A percentile compares a stretch with the other conserved stretches of the same genome.
Evolutionary conservation across 495 filamentous ascomycete species (phyloP).

Genomic region (Filosporella fistucella): DNA sequence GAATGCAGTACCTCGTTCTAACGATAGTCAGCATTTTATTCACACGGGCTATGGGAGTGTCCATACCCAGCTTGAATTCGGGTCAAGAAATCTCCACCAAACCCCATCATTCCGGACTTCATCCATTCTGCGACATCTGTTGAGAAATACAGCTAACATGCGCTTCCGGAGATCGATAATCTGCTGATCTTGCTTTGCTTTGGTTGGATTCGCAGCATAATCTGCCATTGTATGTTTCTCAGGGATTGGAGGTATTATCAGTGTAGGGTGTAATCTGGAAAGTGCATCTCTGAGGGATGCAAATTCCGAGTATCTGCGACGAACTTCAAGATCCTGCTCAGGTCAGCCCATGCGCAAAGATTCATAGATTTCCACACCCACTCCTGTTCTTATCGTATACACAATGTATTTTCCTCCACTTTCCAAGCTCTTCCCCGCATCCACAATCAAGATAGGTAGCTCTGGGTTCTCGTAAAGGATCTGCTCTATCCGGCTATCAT

Average conservation of each 20-base stretch:
- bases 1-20: conserved; percentile 90
- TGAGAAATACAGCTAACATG: conserved; percentile 93
- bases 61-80: conserved; percentile 96
- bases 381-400: conserved; percentile 93
- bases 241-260: conserved; percentile 93
- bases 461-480: conserved; percentile 93
- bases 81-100: conserved; percentile 95
- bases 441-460: conserved; percentile 80
- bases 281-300: conserved; percentile 86
- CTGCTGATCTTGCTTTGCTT: conserved; percentile 92
- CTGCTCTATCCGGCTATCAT: conserved; percentile 93
- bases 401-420: conserved; percentile 87
- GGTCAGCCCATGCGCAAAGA: conserved; percentile 4
- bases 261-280: conserved; percentile 84
- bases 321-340: conserved; percentile 83
- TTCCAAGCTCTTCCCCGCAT: conserved; percentile 93
- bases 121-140: conserved; percentile 88
- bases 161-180: conserved; percentile 95
- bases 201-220: conserved; percentile 95
- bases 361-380: conserved; percentile 37
- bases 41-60: not conserved
- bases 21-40: conserved; percentile 27
- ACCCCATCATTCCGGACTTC: conserved; percentile 91
- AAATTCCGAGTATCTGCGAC: conserved; percentile 94
- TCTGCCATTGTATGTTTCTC: conserved; percentile 99